Evolutionary conservation across 1,284 basidiomycete genomes (phyloP).

Genomic region (Marasmius fiardii): DNA sequence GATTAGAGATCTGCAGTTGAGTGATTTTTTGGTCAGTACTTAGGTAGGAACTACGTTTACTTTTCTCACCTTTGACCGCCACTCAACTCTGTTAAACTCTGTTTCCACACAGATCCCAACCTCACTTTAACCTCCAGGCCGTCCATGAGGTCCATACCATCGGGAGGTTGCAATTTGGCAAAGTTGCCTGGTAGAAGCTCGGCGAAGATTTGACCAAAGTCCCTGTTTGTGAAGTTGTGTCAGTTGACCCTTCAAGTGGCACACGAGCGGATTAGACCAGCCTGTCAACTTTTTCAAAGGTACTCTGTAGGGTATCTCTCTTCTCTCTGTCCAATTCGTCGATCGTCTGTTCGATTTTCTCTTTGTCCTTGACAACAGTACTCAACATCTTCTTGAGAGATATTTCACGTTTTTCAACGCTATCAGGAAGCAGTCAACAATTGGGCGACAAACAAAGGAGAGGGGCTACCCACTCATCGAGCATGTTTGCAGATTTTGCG

Average conservation of each 20-base stretch:
- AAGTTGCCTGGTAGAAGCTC: constrained; percentile 97
- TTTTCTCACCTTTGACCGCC: constrained; percentile 95
- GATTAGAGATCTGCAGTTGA: constrained; percentile 76
- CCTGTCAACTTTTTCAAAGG: constrained; percentile 95
- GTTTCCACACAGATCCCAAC: constrained; percentile 95
- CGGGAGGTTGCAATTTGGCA: constrained; percentile 91
- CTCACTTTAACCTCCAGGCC: constrained; percentile 97
- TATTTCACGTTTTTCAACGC: constrained; percentile 93
- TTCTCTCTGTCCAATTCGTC: constrained; percentile 93
- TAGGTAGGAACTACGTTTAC: constrained; percentile 22
- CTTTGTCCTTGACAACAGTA: constrained; percentile 91
- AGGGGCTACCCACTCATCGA: constrained; percentile 70
- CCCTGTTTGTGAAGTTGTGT: constrained; percentile 47
- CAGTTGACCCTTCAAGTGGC: neutral
- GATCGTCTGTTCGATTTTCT: constrained; percentile 96
- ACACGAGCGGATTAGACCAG: constrained; percentile 34
- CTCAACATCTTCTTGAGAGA: constrained; percentile 86
- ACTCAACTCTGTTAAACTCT: constrained; percentile 93
- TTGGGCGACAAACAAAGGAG: neutral
- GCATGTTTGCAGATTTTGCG: constrained; percentile 94
- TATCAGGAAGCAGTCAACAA: constrained; percentile 27
- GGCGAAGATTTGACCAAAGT: constrained; percentile 96
- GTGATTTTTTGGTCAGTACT: neutral
- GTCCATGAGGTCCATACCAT: constrained; percentile 89
- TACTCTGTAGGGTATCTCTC: constrained; percentile 88